A percentile compares a stretch with the other conserved stretches of the same genome.
Conservation (phyloP, 2,329 filamentous ascomycete genomes). For the Botryotinia globosa region DNA sequence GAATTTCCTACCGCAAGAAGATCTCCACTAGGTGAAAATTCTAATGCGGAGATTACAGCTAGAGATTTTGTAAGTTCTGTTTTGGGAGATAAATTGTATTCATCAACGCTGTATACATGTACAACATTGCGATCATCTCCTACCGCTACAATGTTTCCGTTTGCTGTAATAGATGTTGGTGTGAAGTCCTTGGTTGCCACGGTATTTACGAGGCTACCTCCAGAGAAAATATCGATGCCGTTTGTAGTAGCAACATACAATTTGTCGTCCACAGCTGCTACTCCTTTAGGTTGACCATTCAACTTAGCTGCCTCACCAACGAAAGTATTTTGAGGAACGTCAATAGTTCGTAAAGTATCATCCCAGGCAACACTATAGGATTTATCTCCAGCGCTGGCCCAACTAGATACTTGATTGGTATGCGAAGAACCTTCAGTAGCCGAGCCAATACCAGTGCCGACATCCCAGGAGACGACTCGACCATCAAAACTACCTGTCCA, state of each 20-base stretch:
- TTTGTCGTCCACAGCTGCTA: slow-evolving; percentile 53
- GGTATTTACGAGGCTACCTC: slow-evolving; percentile 59
- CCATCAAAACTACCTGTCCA: slow-evolving; percentile 94
- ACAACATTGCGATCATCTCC: slow-evolving; percentile 73
- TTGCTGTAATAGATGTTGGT: slow-evolving; percentile 70
- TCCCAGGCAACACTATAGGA: slow-evolving; percentile 94
- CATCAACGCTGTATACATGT: slow-evolving; percentile 66
- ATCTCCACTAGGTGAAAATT: slow-evolving; percentile 76
- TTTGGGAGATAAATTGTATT: slow-evolving; percentile 51
- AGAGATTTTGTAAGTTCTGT: slow-evolving; percentile 61
- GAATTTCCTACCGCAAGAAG: slow-evolving; percentile 80
- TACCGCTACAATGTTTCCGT: slow-evolving; percentile 67
- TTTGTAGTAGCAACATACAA: slow-evolving; percentile 52
- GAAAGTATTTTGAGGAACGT: slow-evolving; percentile 72
- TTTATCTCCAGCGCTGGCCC: slow-evolving; percentile 59
- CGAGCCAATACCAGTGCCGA: slow-evolving; percentile 64
- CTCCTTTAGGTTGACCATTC: slow-evolving; percentile 75
- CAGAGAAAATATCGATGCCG: slow-evolving; percentile 57
- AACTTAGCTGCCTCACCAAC: slow-evolving; percentile 66
- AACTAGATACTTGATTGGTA: slow-evolving; percentile 79
- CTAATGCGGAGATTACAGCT: slow-evolving; percentile 71
- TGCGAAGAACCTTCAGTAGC: slow-evolving; percentile 77
- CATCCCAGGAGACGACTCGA: slow-evolving; percentile 79
- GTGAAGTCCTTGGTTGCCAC: slow-evolving; percentile 58
- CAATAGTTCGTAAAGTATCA: slow-evolving; percentile 78